Evolutionary conservation across 2,329 filamentous ascomycete species (phyloP), one percentile per base, ranked within the genome.

Genomic region (Plenodomus lindquistii): DNA sequence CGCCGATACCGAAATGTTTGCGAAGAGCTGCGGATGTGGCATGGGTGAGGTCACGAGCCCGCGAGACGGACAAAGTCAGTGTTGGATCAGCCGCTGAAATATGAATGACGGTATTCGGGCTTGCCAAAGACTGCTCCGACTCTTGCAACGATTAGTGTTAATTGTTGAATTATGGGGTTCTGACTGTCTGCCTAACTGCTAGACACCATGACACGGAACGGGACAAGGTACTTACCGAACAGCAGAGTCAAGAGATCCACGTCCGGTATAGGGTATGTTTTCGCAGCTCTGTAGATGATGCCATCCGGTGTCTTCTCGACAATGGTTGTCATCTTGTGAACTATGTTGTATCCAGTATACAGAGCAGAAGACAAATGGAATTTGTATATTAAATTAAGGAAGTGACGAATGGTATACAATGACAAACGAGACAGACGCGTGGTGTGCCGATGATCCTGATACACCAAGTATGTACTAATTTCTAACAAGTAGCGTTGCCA

Each of bases 11-110:
- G 52, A 80, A 85, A 18, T 73, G 62, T 20, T 70, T 65, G n/a
- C 84, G 79, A 1, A 87, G 73, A 15, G 81, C 78, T 55, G 82
- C 72, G 4, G 82, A 83, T 16, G 83, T 76, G 2, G 78, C 75
- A 53, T 80, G 76, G 9, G 80, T 77, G 10, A 82, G 71, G 9
- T 63, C 59, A 4, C 79, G 77, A 2, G 79, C 73, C 22, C 76
- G 72, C 1, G 75, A 70, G 62, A 81, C 85, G 39, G 79, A 86
- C 46, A 87, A 69, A 44, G 65, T 61, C 42, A 79, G 75, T n/a
- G 71, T 71, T 0, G 83, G 81, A 41, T 85, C 73, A 5, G 76
- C 75, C 0, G 85, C 84, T 55, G 85, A 82, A 37, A 77, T 74
- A 62, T 86, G 82, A 3, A 87, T 68, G 2, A 79, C 59, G 0